Conservation (phyloP, 2,329 filamentous ascomycete species). For the Talaromyces sp. region DNA sequence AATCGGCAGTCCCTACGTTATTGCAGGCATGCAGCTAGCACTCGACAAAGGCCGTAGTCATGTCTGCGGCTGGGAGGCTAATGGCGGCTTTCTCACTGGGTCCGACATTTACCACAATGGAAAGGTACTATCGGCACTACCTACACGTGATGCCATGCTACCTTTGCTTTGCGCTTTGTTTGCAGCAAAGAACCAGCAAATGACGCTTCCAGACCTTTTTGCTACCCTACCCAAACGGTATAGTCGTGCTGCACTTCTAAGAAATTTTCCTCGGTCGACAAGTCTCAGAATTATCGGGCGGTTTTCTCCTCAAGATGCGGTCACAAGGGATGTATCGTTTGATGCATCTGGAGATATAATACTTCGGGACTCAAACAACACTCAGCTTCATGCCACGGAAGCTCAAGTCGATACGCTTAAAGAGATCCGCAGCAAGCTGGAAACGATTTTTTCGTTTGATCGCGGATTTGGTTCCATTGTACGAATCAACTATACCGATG, state of each 20-base stretch:
- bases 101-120: conserved; percentile 29
- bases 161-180: conserved; percentile 31
- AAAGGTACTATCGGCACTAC: conserved; percentile 29
- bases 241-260: conserved; percentile 30
- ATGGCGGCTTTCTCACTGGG: conserved; percentile 34
- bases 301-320: conserved; percentile 26
- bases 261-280: conserved; percentile 32
- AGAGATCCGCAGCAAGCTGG: conserved; percentile 25
- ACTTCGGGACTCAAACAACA: neutral
- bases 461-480: conserved; percentile 26
- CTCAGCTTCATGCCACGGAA: neutral
- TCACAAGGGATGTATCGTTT: conserved; percentile 18
- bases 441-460: conserved; percentile 29
- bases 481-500: conserved; percentile 31
- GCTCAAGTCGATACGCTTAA: conserved; percentile 2
- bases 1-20: conserved; percentile 35
- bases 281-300: conserved; percentile 30
- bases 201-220: conserved; percentile 29
- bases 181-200: conserved; percentile 25
- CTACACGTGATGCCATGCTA: conserved; percentile 32
- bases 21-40: conserved; percentile 33
- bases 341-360: conserved; percentile 8
- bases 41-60: conserved; percentile 26
- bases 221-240: conserved; percentile 28
- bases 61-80: conserved; percentile 35